These are phyloP conservation scores for Sodiomyces alkalinus DNA, from an alignment of 2,329 filamentous ascomycete genomes.

Conservation along the genomic window DNA sequence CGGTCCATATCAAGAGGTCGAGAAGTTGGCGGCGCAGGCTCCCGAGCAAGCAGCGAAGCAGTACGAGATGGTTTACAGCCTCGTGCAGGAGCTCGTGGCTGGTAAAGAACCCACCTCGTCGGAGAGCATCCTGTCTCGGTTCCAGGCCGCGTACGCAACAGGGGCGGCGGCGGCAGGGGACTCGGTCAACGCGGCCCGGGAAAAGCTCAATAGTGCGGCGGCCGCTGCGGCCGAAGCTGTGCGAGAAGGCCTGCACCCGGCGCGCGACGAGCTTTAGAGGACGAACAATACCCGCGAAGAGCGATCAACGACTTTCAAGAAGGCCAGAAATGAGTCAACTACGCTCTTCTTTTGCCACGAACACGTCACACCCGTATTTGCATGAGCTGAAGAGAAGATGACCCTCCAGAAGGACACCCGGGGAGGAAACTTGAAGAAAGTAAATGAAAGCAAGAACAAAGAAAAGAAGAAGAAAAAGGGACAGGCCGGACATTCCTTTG, in stretches of 20 bases:
- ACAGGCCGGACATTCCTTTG: no score
- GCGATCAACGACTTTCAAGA: no score
- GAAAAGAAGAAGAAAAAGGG: no score
- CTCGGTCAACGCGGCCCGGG: neutral
- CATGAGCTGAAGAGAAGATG: no score
- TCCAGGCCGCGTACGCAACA: slow-evolving; percentile 58
- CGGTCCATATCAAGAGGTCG: slow-evolving; percentile 28
- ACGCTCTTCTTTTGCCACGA: no score
- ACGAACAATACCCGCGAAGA: no score
- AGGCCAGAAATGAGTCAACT: no score
- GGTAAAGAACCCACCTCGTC: slow-evolving; percentile 72
- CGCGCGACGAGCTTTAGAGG: slow-evolving; percentile 1
- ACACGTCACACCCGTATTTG: no score
- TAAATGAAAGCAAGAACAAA: no score
- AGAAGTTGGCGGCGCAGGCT: slow-evolving; percentile 45
- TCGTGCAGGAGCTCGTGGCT: slow-evolving; percentile 61
- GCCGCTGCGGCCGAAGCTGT: slow-evolving; percentile 1
- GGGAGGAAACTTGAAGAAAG: no score
- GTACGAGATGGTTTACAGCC: slow-evolving; percentile 53
- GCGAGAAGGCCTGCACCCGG: neutral
- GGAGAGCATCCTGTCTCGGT: slow-evolving; percentile 59
- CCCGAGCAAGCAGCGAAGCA: slow-evolving; percentile 45
- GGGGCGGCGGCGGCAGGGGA: slow-evolving; percentile 28
- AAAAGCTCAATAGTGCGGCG: neutral
- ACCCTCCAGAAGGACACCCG: no score